Conservation (phyloP, 2,329 filamentous ascomycete species). For the Herpotrichia juniperi region DNA sequence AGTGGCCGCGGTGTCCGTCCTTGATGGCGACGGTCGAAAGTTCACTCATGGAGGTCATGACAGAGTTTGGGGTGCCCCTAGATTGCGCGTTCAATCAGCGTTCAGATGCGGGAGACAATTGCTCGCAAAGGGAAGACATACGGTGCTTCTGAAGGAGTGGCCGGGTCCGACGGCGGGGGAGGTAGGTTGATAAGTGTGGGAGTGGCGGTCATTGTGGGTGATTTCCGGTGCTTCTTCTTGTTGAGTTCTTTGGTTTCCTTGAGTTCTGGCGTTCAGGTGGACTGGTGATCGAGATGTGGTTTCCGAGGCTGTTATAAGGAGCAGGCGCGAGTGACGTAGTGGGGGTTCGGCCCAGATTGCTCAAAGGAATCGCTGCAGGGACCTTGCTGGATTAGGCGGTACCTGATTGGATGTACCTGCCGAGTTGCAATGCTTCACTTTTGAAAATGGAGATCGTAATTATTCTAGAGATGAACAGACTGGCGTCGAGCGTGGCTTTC, state of each 20-base stretch:
- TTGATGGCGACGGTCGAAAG: constrained; percentile 95
- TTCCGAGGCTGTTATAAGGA: constrained; percentile 3
- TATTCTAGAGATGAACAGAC: too few species aligned
- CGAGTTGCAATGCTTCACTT: background rate
- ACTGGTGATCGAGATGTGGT: background rate
- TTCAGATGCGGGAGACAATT: background rate
- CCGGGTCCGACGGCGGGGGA: constrained; percentile 78
- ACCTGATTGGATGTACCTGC: background rate
- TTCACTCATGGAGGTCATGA: constrained; percentile 88
- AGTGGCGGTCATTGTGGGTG: constrained; percentile 36
- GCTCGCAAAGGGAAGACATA: constrained; percentile 55
- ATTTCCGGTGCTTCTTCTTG: background rate
- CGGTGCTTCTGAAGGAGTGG: constrained; percentile 90
- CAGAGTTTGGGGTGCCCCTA: constrained; percentile 91
- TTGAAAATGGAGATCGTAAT: background rate
- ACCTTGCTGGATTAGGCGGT: background rate
- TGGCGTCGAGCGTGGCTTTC: too few species aligned
- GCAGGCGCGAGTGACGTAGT: constrained; percentile 11
- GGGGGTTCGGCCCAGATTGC: constrained; percentile 5
- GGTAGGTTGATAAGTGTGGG: constrained; percentile 83
- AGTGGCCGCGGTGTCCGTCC: constrained; percentile 87
- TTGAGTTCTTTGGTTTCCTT: background rate
- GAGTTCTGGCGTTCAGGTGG: background rate
- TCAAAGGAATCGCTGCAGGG: constrained; percentile 19
- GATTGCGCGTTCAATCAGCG: constrained; percentile 20